Percentiles rank a stretch among this genome's conserved stretches.
These are phyloP conservation scores for Lanmaoa pseudosensibilis DNA, from an alignment of 768 basidiomycete genomes.

Conservation along the genomic window DNA sequence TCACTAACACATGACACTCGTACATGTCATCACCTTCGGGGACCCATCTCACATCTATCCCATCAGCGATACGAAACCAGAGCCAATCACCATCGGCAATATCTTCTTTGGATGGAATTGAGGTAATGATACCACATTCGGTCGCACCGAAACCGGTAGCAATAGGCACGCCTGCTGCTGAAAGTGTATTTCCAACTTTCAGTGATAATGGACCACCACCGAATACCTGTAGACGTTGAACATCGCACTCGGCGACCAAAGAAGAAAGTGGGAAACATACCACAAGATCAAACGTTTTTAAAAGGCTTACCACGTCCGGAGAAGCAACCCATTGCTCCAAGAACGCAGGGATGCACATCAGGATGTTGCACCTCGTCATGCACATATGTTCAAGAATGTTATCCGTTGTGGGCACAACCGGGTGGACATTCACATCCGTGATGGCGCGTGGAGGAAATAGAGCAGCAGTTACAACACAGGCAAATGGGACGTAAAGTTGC, in stretches of 20 bases:
- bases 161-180: slow-evolving; percentile 14
- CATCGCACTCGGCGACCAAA: too few species aligned
- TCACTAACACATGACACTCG: slow-evolving; percentile 39
- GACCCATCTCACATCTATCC: slow-evolving; percentile 25
- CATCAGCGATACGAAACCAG: slow-evolving; percentile 9
- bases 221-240: background rate
- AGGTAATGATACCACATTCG: slow-evolving; percentile 15
- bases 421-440: background rate
- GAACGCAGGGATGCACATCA: slow-evolving; percentile 22
- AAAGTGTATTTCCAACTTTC: slow-evolving; percentile 16
- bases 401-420: slow-evolving; percentile 18
- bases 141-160: slow-evolving; percentile 18
- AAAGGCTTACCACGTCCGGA: background rate
- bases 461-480: slow-evolving; percentile 23
- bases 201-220: slow-evolving; percentile 14
- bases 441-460: slow-evolving; percentile 34
- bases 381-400: slow-evolving; percentile 17
- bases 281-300: slow-evolving; percentile 3
- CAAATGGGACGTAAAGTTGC: slow-evolving; percentile 35
- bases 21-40: slow-evolving; percentile 33
- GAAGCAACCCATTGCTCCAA: slow-evolving; percentile 17
- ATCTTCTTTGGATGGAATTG: slow-evolving; percentile 2
- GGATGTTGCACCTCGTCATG: slow-evolving; percentile 1
- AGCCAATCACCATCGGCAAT: slow-evolving; percentile 18
- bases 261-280: background rate